Evolutionary conservation across 106 monocot species (phyloP), one percentile per base, ranked within the genome.

Genomic region (Phalaenopsis equestris): DNA sequence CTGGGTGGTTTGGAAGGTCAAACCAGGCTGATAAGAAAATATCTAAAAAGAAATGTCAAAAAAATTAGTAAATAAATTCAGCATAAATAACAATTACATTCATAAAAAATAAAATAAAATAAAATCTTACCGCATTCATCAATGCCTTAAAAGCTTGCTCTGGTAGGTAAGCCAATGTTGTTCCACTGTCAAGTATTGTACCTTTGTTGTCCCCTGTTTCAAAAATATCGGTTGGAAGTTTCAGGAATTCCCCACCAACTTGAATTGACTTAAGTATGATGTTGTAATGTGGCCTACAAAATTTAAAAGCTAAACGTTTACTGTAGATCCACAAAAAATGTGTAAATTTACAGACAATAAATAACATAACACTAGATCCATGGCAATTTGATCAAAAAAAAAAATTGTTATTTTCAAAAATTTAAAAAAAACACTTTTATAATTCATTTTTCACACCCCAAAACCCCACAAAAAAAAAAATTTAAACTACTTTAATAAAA

Each of bases 171-270:
- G 93, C 79, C 80, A 96, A 82, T 36, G 93, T 96, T 76, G 95
- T 96, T 72, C 95, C 93, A 74, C 95, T 93, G 70, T 96, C 95
- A 78, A 96, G 88, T 56, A 96, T 90, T 19, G 95, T 93, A 45
- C 95, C 95, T 84, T 88, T 91, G 18, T 67, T 90, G 17, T 84
- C 86, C 39, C 89, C 83, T 67, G 85, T 76, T 64, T 85, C 93
- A 82, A 93, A 96, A 23, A 89, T 17, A 77, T 88, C 89, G 79
- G 86, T 87, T 15, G 95, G 88, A 79, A 96, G 89, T 41, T 81
- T 75, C 49, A 96, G 86, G 73, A 81, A 75, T 5, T 72, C 30
- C 38, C 89, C 91, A 82, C 86, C 88, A 79, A 96, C 95, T 39
- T 87, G 86, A 78, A 96, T 96, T 41, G 70, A 83, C 78, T 93